Evolutionary conservation across 345 rosid genomes (phyloP).

Genomic region (Salix exigua): DNA sequence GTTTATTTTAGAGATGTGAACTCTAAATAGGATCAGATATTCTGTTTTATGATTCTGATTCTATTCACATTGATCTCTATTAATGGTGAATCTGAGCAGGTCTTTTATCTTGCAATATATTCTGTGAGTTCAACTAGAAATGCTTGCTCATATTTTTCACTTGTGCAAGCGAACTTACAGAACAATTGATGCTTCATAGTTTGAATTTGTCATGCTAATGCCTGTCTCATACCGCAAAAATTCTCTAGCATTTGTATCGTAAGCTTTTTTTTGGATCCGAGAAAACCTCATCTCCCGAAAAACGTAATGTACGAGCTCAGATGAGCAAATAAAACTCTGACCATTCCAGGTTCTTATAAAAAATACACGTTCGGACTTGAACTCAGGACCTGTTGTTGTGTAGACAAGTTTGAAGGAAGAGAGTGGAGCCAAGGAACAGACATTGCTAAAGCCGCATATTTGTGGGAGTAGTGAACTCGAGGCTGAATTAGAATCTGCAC

Average conservation of each 20-base stretch:
- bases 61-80: no score
- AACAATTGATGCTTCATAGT: neutral
- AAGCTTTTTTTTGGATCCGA: neutral
- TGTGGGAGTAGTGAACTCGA: neutral
- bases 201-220: neutral
- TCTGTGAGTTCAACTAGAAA: neutral
- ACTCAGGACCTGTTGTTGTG: no score
- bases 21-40: no score
- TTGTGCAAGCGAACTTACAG: neutral
- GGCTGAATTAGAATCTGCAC: neutral
- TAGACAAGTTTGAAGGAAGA: neutral
- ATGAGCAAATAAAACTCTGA: no score
- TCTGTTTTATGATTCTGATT: no score
- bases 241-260: neutral
- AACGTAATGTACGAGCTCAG: no score
- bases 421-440: neutral
- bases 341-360: rapidly evolving
- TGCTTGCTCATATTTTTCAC: neutral
- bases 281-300: no score
- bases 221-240: neutral
- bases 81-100: neutral
- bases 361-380: rapidly evolving
- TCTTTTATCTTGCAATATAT: neutral
- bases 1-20: no score
- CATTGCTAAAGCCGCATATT: neutral